Conservation (phyloP, 257 asterid species). For the Solanum appendiculatum region DNA sequence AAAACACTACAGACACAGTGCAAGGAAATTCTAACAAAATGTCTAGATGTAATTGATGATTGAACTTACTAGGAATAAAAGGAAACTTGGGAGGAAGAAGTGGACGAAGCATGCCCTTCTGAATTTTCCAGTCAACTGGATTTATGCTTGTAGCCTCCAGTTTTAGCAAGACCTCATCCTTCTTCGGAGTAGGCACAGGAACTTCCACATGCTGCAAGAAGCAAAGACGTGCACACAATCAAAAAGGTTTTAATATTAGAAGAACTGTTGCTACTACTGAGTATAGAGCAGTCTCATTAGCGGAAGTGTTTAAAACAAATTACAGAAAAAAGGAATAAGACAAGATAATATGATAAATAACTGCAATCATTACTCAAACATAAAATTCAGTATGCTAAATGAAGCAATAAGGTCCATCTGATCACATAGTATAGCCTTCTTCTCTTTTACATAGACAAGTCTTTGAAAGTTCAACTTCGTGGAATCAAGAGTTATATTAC, state of each 20-base stretch:
- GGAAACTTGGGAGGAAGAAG: conserved; percentile 41
- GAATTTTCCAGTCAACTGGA: conserved; percentile 55
- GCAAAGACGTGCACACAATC: background rate
- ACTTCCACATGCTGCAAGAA: conserved; percentile 55
- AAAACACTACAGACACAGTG: background rate
- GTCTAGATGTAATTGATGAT: background rate
- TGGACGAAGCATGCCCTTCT: conserved; percentile 57
- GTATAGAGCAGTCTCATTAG: background rate
- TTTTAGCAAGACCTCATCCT: conserved; percentile 57
- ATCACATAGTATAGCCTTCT: background rate
- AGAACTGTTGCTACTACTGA: background rate
- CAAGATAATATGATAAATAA: background rate
- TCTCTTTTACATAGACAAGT: background rate
- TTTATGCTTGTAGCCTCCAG: conserved; percentile 65
- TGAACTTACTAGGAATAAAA: conserved; percentile 41
- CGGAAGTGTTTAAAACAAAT: background rate
- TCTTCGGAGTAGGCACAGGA: conserved; percentile 45
- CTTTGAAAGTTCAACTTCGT: background rate
- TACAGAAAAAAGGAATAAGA: background rate
- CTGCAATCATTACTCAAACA: background rate
- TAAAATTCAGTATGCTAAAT: background rate
- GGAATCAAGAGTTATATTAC: background rate
- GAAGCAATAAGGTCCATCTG: background rate
- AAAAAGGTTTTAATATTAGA: background rate
- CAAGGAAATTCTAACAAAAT: background rate